Evolutionary conservation across 2,329 filamentous ascomycete species (phyloP), one percentile per base, ranked within the genome.

Genomic region (Venturia effusa): DNA sequence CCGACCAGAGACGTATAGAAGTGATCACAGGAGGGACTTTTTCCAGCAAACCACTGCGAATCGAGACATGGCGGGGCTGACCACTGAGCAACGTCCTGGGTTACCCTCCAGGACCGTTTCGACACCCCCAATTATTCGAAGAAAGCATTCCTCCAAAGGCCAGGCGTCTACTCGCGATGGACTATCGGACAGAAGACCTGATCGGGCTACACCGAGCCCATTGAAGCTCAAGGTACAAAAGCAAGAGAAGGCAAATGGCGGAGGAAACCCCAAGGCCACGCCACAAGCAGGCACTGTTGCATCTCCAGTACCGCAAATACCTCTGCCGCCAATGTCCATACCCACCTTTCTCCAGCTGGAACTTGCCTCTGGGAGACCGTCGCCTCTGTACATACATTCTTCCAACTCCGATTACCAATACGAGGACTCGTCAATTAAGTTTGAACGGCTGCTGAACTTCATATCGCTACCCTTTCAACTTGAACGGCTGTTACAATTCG

Each of bases 391-490:
- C 69, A 85, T 87, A 45, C 84, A 82, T 13, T 80, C 84, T 5
- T 74, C 77, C 5, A 77, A 76, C 45, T 79, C 74, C 66, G 84
- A 87, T 66, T 84, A 84, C 30, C 91, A 92, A 0, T 97, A 97
- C 74, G 94, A 99, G 74, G 96, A 92, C 4, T 93, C 90, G 27
- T 88, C 88, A 37, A 84, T 96, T 70, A 97, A 97, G 73, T 89
- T 97, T 66, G 91, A 97, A 73, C 86, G 95, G 45, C 80, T 99
- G 15, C 83, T 90, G 68, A 97, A 97, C 72, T 95, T 97, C 66
- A 76, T 99, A 6, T 79, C 92, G 32, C 78, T 99, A 3, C 92
- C 93, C 0, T 83, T 85, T 0, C 89, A 88, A 66, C 81, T 99
- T 5, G 94, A 99, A 76, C 84, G 88, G 57, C 88, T 92, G 0